A percentile compares a stretch with the other conserved stretches of the same genome.
Evolutionary conservation across 106 monocot species (phyloP).

Genomic region (Allium sativum): DNA sequence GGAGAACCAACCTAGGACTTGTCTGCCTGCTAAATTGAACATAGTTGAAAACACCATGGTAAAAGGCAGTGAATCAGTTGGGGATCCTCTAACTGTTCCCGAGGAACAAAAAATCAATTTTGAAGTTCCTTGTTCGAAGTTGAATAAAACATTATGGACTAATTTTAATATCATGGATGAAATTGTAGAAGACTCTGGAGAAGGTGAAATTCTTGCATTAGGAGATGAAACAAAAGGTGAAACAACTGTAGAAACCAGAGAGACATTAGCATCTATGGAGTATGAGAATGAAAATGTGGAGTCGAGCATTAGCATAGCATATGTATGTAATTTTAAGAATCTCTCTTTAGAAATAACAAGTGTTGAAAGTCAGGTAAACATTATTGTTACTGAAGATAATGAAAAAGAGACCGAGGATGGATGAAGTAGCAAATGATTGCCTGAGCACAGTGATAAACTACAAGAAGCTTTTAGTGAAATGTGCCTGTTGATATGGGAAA

Average conservation of each 20-base stretch:
- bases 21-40: no score
- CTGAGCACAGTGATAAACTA: no score
- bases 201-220: not conserved
- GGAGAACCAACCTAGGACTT: no score
- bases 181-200: not conserved
- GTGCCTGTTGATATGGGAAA: no score
- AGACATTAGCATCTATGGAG: not conserved
- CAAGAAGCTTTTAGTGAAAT: no score
- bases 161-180: not conserved
- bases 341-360: conserved; percentile 1
- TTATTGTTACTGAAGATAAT: not conserved
- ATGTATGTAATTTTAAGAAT: not conserved
- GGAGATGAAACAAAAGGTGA: not conserved
- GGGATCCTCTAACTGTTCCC: not conserved
- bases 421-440: no score
- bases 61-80: no score
- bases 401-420: no score
- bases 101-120: not conserved
- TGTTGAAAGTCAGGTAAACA: not conserved
- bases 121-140: not conserved
- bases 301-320: not conserved
- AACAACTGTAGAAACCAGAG: not conserved
- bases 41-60: no score
- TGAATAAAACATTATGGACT: not conserved
- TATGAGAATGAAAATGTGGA: not conserved